phyloP scores from a whole-genome alignment of 2,329 filamentous ascomycete species.

The Byssochlamys sp. region DNA sequence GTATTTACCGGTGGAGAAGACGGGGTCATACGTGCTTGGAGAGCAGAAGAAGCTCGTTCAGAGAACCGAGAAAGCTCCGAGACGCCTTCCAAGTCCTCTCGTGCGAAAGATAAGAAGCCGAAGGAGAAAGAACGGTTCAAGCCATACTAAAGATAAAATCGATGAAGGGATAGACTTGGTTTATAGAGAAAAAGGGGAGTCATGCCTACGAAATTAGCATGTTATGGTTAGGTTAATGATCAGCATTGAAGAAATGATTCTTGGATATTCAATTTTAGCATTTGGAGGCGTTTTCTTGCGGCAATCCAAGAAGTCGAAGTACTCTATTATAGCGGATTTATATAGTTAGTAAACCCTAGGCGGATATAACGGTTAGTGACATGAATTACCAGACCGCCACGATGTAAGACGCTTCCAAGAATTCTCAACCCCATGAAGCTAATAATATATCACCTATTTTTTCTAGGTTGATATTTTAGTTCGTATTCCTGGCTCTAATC shows the following conservation, averaged over 20 bases:
- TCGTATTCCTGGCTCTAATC: too few relatives aligned
- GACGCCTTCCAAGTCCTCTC: constrained; percentile 9
- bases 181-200: not conserved
- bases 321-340: too few relatives aligned
- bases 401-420: too few relatives aligned
- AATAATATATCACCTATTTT: too few relatives aligned
- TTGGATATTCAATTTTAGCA: not conserved
- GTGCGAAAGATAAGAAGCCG: constrained; percentile 15
- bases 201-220: not conserved
- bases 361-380: too few relatives aligned
- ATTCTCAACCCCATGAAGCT: too few relatives aligned
- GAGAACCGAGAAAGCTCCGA: constrained; percentile 5
- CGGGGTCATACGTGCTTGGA: constrained; percentile 33
- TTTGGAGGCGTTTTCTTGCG: not conserved
- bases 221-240: not conserved
- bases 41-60: constrained; percentile 11
- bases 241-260: not conserved
- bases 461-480: too few relatives aligned
- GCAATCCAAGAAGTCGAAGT: too few relatives aligned
- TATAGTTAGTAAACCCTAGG: too few relatives aligned
- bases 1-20: constrained; percentile 40
- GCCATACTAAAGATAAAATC: constrained; percentile 21
- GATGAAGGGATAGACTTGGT: not conserved
- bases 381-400: too few relatives aligned
- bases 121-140: constrained; percentile 29